phyloP scores from a whole-genome alignment of 257 asterid genomes.

The Lavandula angustifolia region DNA sequence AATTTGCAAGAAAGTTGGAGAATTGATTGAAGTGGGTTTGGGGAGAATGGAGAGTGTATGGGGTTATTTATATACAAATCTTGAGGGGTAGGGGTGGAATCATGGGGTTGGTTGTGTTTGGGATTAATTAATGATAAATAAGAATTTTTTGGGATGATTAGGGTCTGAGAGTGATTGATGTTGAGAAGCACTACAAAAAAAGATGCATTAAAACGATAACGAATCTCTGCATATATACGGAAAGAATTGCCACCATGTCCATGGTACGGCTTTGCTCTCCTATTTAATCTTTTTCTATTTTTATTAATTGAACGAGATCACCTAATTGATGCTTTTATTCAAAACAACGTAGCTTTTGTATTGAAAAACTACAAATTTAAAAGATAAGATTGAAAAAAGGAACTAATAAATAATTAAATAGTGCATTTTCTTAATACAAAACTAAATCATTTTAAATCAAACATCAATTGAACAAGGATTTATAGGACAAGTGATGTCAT shows the following conservation, averaged over 20 bases:
- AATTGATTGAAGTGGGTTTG: constrained; percentile 28
- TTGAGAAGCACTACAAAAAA: constrained; percentile 25
- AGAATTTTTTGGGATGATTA: constrained; percentile 5
- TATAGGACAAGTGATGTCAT: too few species aligned
- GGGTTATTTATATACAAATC: constrained; percentile 38
- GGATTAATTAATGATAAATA: not conserved
- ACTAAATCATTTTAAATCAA: too few species aligned
- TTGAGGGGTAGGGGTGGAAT: constrained; percentile 23
- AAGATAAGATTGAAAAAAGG: too few species aligned
- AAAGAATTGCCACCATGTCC: constrained; percentile 33
- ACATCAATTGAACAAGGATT: too few species aligned
- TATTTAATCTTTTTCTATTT: not conserved
- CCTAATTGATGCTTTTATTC: too few species aligned
- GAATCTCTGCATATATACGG: constrained; percentile 46
- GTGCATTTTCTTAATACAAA: too few species aligned
- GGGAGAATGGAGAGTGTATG: constrained; percentile 37
- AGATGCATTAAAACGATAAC: constrained; percentile 40
- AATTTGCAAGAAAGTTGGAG: too few species aligned
- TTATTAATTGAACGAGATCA: not conserved
- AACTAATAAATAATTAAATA: too few species aligned
- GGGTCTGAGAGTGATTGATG: constrained; percentile 35
- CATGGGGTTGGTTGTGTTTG: constrained; percentile 1
- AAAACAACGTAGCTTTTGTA: too few species aligned
- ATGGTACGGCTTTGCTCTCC: constrained; percentile 38
- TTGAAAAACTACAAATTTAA: too few species aligned